Evolutionary conservation across 352 stramenopile genomes (phyloP), one percentile per base, ranked within the genome.

Genomic region (Phytophthora hibernalis): DNA sequence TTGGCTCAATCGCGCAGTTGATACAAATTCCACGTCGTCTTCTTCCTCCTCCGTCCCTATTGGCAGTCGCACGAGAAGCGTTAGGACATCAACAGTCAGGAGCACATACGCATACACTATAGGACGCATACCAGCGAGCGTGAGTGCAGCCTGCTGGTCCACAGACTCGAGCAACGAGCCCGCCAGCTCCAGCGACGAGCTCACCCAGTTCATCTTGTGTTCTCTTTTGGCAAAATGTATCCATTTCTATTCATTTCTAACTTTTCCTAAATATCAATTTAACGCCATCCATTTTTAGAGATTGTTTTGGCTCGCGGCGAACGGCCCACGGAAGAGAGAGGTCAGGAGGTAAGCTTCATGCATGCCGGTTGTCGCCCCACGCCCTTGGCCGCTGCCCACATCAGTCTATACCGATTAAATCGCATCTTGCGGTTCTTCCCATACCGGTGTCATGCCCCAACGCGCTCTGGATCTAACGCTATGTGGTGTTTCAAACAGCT

Each of bases 151-250:
- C 28, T 91, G 87, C 75, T 96, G 86, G 63, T 96, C 88, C 53
- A 96, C 88, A 5, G 84, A 93, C 72, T 96, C 86, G 48, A 96
- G 83, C 59, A 96, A 70, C 52, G 77, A 90, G 22, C 86, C 88
- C 47, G 85, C 85, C 16, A 93, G 65, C 69, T 95, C 83, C 47
- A 95, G 76, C 64, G 83, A 93, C 55, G 80, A 93, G 74, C 74
- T 94, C 30, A 95, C 82, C 86, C 88, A 96, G 63, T 92, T 92
- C 88, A 96, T 95, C 18, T 26, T 20, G 20, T 0, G 8, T 60
- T 16, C 24, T 48, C 28, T 9, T 2, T 33, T 33, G 12, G 11
- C n/a, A 31, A 42, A 45, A 45, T 54, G 42, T 52, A 37, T 52
- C 44, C 44, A 52, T 33, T n/a, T n/a, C n/a, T n/a, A n/a, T n/a